Percentiles rank a stretch among this genome's conserved stretches.
These are phyloP conservation scores for Starmerella vaccinii DNA, from an alignment of 805 yeast species.

Conservation along the genomic window DNA sequence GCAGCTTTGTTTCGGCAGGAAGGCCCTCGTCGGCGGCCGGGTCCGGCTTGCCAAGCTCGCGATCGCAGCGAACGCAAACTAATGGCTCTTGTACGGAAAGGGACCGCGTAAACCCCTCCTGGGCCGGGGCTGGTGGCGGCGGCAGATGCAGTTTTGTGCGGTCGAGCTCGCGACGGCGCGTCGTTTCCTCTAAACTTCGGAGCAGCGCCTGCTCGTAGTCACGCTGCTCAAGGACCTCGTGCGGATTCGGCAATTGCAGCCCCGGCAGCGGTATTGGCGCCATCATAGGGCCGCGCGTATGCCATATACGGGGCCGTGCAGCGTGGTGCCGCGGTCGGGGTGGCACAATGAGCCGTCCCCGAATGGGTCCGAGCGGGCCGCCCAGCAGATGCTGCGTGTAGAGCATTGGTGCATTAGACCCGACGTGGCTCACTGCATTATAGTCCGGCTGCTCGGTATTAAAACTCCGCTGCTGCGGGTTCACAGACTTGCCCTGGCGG, in stretches of 20 bases:
- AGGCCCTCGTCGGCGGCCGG: slow-evolving; percentile 1
- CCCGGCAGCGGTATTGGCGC: neutral
- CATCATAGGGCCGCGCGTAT: neutral
- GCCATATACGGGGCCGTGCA: neutral
- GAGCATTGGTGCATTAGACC: neutral
- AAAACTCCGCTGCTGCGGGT: neutral
- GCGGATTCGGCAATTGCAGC: neutral
- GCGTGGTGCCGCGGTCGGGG: neutral
- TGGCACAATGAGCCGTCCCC: neutral
- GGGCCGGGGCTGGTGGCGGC: slow-evolving; percentile 9
- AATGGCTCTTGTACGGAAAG: slow-evolving; percentile 3
- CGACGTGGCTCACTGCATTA: neutral
- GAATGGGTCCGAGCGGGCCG: neutral
- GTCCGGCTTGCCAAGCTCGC: slow-evolving; percentile 11
- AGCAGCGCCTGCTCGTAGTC: slow-evolving; percentile 9
- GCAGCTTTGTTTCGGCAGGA: neutral
- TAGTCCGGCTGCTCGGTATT: neutral
- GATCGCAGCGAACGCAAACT: slow-evolving; percentile 15
- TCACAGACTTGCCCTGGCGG: slow-evolving; percentile 13
- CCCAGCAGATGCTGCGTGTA: slow-evolving; percentile 2
- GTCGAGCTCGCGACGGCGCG: slow-evolving; percentile 3
- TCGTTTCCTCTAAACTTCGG: slow-evolving; percentile 8
- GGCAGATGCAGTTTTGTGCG: slow-evolving; percentile 1
- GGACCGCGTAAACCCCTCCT: slow-evolving; percentile 12
- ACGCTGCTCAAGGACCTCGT: slow-evolving; percentile 1